Base-by-base conservation (phyloP, 2,329 filamentous ascomycete species). In the Botrytis byssoidea region DNA sequence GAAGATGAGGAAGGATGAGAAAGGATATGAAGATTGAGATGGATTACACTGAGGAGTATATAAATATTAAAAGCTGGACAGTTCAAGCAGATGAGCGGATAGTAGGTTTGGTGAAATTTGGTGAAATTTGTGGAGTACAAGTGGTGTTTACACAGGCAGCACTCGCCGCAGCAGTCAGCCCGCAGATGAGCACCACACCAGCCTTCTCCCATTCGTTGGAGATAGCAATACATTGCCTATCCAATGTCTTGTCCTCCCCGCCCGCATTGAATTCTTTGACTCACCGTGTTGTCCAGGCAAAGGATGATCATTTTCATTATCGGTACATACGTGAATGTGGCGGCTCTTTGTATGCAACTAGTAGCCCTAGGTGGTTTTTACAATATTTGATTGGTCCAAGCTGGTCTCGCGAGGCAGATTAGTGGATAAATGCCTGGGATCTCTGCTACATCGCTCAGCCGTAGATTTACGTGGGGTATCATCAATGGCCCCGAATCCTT, bases 91-190 rank as follows among this genome's bases (percentile, higher is more conserved):
- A 55, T 7, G 63, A 57, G 59, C 40, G 44, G 59, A 57, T 12
- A 40, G 8, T 16, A 35, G 44, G 10, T n/a, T 57, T 51, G 22
- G 42, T 44, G 68, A 42, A 37, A 22, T 3, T 40, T 44, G 16
- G 4, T 66, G 51, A 25, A 3, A 67, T 68, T 59, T 57, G 67
- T 72, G 70, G 71, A 59, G 71, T 63, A 48, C 18, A 46, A n/a
- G 16, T 42, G 29, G 40, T 46, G 37, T 12, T 40, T 3, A 42
- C 29, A 66, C 40, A 72, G 71, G 63, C 63, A 72, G 32, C 70
- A 72, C 70, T 72, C 48, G 61, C 61, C 70, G 46, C 70, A 72
- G 71, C 63, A 59, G 63, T 72, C 71, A 72, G 63, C 63, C 63
- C 29, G 48, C 71, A 72, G 42, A 20, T 67, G 35, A 67, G 46